phyloP scores from a whole-genome alignment of 208 protist species.

The Trypanosoma caninum region DNA sequence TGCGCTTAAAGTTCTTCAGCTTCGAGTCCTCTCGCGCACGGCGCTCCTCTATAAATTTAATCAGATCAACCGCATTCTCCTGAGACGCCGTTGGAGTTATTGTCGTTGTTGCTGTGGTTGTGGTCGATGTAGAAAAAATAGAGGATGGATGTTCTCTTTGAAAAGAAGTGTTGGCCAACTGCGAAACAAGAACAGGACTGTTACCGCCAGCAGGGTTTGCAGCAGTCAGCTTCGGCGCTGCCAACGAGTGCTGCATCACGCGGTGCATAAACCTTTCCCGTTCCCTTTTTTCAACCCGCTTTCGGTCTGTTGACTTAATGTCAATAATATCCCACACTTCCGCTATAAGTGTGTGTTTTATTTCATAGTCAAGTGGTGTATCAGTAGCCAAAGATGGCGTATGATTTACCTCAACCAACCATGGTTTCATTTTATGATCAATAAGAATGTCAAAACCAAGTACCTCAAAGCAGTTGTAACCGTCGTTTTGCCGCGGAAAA shows the following conservation, averaged over 20 bases:
- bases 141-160: not conserved
- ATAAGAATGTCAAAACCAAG: constrained; percentile 96
- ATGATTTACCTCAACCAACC: constrained; percentile 97
- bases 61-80: constrained; percentile 2
- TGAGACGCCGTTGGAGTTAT: not conserved
- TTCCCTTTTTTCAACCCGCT: constrained; percentile 57
- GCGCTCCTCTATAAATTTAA: constrained; percentile 26
- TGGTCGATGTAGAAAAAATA: constrained; percentile 1
- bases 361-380: constrained; percentile 89
- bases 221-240: constrained; percentile 15
- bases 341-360: constrained; percentile 88
- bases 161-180: not conserved
- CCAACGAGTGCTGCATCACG: constrained; percentile 48
- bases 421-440: constrained; percentile 90
- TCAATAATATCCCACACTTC: constrained; percentile 90
- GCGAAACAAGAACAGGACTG: not conserved
- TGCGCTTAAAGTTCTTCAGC: constrained; percentile 70
- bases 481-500: constrained; percentile 88
- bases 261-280: constrained; percentile 72
- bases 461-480: constrained; percentile 95
- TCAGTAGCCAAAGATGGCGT: constrained; percentile 93
- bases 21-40: constrained; percentile 69
- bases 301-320: constrained; percentile 64
- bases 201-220: not conserved
- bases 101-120: not conserved